Conservation (phyloP, 2,329 filamentous ascomycete species). For the Hypoxylon sp. region DNA sequence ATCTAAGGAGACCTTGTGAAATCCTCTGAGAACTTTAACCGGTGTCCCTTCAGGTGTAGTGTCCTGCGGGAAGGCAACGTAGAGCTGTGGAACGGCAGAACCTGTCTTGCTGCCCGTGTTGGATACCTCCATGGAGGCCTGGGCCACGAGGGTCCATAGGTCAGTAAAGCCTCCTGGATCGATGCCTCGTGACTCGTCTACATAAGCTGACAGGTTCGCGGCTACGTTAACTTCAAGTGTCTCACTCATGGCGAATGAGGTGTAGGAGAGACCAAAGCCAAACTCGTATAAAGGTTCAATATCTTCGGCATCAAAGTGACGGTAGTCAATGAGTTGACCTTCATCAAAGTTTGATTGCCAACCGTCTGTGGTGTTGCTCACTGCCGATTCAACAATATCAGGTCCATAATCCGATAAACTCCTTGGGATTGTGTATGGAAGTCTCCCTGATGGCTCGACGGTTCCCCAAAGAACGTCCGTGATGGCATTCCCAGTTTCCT, state of each 20-base stretch:
- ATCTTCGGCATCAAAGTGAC: slow-evolving; percentile 80
- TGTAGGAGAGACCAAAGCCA: slow-evolving; percentile 84
- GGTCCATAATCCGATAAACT: slow-evolving; percentile 57
- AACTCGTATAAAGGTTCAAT: slow-evolving; percentile 83
- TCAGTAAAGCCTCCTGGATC: slow-evolving; percentile 68
- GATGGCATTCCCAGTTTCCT: slow-evolving; percentile 83
- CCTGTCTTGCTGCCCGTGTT: slow-evolving; percentile 58
- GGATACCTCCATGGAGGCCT: slow-evolving; percentile 56
- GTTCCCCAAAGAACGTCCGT: slow-evolving; percentile 70
- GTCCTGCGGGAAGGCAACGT: slow-evolving; percentile 50
- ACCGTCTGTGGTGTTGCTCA: neutral
- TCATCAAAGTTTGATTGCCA: slow-evolving; percentile 69
- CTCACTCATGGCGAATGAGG: slow-evolving; percentile 69
- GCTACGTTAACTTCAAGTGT: slow-evolving; percentile 58
- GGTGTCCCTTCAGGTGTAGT: slow-evolving; percentile 63
- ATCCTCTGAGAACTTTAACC: slow-evolving; percentile 70
- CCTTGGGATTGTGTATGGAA: slow-evolving; percentile 46
- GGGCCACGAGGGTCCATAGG: slow-evolving; percentile 62
- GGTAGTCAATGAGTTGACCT: slow-evolving; percentile 86
- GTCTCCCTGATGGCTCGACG: slow-evolving; percentile 39
- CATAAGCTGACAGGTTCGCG: slow-evolving; percentile 45
- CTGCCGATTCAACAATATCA: neutral
- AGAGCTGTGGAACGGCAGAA: slow-evolving; percentile 54
- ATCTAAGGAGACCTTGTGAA: slow-evolving; percentile 69
- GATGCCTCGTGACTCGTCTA: slow-evolving; percentile 64